Evolutionary conservation across 306 rosid genomes (phyloP), one percentile per base, ranked within the genome.

Genomic region (Calophaca sinica): DNA sequence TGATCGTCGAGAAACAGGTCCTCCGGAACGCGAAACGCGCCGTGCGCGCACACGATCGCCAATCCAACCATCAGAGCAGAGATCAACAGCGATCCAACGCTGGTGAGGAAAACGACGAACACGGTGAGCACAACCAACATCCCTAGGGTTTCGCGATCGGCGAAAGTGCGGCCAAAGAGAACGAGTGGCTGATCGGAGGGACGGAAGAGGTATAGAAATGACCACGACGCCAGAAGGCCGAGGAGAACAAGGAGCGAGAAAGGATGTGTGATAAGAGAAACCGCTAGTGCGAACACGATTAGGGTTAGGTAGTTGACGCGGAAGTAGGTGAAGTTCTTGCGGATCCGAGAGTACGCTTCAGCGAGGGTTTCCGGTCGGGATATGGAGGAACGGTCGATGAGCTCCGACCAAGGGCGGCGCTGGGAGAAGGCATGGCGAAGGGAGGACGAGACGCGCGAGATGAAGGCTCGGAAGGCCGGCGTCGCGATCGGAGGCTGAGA

Each of bases 301-400:
- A 94, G 80, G 53, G 88, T 85, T 33, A 85, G 72, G 89, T 94
- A 94, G 74, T 94, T 94, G 8, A 94, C 97, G 36, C 98, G 98
- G 69, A 94, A 94, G 77, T 94, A 94, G 39, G 87, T 11, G 78
- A 88, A 60, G 69, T 94, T 94, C 83, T 88, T 94, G 50, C 98
- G 98, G 90, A 91, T 89, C 86, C 98, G 89, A 33, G 94, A 87
- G 79, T 91, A 91, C 2, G 98, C 98, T 28, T 94, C 98, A 39
- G 98, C n/a, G 1, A 94, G 86, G 46, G 86, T 80, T 2, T 87
- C 91, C 0, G 98, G 98, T 4, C 94, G 85, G 10, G 91, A 72
- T 62, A 94, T 59, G 12, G 96, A 78, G 76, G 50, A 55, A 62
- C 94, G 90, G 60, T 94, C 98, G 51, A 91, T 9, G 62, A 94